Evolutionary conservation across 1,139 yeast genomes (phyloP), one percentile per base, ranked within the genome.

Genomic region (Pneumocystis oryctolagi): DNA sequence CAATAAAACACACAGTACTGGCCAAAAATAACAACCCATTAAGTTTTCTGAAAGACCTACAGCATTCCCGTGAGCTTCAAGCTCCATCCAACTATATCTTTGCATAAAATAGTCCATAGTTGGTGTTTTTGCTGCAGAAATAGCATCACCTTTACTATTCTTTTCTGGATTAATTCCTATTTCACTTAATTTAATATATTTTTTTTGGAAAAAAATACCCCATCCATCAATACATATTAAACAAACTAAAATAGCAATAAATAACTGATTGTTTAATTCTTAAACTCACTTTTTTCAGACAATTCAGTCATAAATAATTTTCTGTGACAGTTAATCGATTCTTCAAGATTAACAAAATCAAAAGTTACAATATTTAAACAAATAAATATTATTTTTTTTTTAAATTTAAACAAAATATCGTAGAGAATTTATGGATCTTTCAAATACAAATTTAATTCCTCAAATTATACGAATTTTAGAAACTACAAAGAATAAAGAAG

Each of bases 31-130:
- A 47, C n/a, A 47, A 47, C 55, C 55, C 68, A 66, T 66, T 14
- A 66, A 60, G 12, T 68, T 68, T 61, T 66, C 67, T 30, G 67
- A 66, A 35, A 66, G 66, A 16, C 68, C 68, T 40, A 66, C 68
- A 32, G 64, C 66, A n/a, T 62, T 61, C 42, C 67, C 65, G 25
- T 67, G 66, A 9, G 68, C 68, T 32, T 64, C 65, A 34, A 66
- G 66, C 40, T 60, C 61, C 42, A 67, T 65, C 60, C 62, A 66
- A n/a, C 66, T 66, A 16, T 65, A 62, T 53, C 35, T 37, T 39
- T 55, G 59, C 35, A 59, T 25, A 55, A 66, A 63, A 32, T 53
- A 55, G 60, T 60, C 64, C 68, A 66, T 66, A 40, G 63, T 55
- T 9, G 68, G 68, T 20, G 68, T 66, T 31, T 64, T 63, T 12